Evolutionary conservation across 2,329 filamentous ascomycete genomes (phyloP).

Genomic region (Colletotrichum nymphaeae): DNA sequence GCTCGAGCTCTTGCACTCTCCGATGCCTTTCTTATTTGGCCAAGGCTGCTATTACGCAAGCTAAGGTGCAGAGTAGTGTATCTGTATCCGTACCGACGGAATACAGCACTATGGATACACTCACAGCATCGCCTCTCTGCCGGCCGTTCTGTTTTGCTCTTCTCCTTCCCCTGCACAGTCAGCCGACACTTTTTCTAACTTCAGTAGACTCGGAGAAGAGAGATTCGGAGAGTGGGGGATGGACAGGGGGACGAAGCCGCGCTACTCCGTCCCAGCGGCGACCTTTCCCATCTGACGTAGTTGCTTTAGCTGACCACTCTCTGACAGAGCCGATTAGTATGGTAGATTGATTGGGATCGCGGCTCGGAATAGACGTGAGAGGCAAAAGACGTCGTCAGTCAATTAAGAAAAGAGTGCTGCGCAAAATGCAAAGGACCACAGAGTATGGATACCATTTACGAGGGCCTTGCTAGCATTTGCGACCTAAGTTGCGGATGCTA

Average conservation of each 20-base stretch:
- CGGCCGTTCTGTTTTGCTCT: not conserved
- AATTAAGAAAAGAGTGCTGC: not conserved
- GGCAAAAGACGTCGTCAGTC: not conserved
- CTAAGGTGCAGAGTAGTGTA: not conserved
- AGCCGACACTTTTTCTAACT: constrained; percentile 21
- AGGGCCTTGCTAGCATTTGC: not conserved
- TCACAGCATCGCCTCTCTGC: not conserved
- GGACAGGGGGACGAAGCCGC: constrained; percentile 21
- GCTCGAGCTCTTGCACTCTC: not conserved
- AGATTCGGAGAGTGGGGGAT: constrained; percentile 32
- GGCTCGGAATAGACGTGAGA: not conserved
- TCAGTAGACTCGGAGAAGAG: constrained; percentile 24
- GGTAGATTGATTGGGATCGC: not conserved
- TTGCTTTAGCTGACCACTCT: constrained; percentile 10
- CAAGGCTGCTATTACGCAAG: not conserved
- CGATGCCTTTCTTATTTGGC: not conserved
- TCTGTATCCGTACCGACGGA: not conserved
- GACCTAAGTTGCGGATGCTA: not conserved
- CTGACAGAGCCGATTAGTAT: constrained; percentile 1
- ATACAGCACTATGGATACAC: not conserved
- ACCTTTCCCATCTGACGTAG: constrained; percentile 30
- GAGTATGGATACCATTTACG: not conserved
- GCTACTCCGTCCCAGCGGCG: not conserved
- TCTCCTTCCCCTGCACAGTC: constrained; percentile 11
- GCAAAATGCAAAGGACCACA: not conserved